Evolutionary conservation across 2,329 filamentous ascomycete genomes (phyloP).

Genomic region (Septoria linicola): DNA sequence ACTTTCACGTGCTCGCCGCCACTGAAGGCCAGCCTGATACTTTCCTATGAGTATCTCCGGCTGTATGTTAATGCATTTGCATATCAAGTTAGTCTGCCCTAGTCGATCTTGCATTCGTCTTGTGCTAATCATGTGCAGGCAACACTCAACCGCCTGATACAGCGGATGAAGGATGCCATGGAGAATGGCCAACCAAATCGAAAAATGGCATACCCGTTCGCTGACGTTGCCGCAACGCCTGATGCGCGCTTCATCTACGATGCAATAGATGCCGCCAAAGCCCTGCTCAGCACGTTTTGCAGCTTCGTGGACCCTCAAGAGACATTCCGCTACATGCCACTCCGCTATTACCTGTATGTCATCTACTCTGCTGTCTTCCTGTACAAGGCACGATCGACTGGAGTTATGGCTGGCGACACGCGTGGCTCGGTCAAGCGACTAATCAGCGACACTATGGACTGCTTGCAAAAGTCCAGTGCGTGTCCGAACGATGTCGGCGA

Average conservation of each 20-base stretch:
- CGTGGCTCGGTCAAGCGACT: slow-evolving; percentile 57
- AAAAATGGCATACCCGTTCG: slow-evolving; percentile 30
- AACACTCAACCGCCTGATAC: slow-evolving; percentile 35
- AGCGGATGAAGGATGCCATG: slow-evolving; percentile 30
- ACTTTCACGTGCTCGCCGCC: slow-evolving; percentile 47
- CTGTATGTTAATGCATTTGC: slow-evolving; percentile 68
- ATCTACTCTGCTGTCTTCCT: slow-evolving; percentile 66
- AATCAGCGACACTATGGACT: slow-evolving; percentile 58
- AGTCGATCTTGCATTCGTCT: neutral
- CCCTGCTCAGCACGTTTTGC: slow-evolving; percentile 60
- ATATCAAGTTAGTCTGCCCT: slow-evolving; percentile 49
- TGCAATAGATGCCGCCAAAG: slow-evolving; percentile 63
- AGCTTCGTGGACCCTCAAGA: slow-evolving; percentile 59
- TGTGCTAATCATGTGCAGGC: slow-evolving; percentile 18
- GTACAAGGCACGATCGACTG: slow-evolving; percentile 63
- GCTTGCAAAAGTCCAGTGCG: slow-evolving; percentile 58
- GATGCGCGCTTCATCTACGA: slow-evolving; percentile 67
- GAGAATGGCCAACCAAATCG: slow-evolving; percentile 27
- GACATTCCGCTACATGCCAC: slow-evolving; percentile 62
- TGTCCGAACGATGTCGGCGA: slow-evolving; percentile 61
- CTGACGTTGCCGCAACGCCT: slow-evolving; percentile 55
- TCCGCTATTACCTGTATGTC: slow-evolving; percentile 61
- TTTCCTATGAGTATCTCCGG: slow-evolving; percentile 64
- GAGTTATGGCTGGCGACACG: slow-evolving; percentile 57
- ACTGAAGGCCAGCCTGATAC: slow-evolving; percentile 59